These are phyloP conservation scores for Hymenoscyphus occultus DNA, from an alignment of 2,329 filamentous ascomycete genomes.

Conservation along the genomic window DNA sequence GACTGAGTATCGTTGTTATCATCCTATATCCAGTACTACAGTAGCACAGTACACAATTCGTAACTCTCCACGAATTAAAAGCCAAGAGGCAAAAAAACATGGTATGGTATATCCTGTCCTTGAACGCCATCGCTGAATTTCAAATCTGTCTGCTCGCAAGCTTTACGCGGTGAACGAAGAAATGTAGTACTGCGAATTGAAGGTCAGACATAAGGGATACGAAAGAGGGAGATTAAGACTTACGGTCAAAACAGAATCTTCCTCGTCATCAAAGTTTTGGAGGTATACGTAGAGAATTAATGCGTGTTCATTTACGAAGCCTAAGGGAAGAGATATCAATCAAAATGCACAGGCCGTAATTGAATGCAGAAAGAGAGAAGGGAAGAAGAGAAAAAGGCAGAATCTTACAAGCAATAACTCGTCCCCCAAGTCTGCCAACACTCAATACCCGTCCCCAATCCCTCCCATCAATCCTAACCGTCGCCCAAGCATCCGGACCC, in stretches of 20 bases:
- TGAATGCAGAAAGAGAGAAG: slow-evolving; percentile 18
- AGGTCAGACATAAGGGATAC: slow-evolving; percentile 15
- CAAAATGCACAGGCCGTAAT: not conserved
- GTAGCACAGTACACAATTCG: not conserved
- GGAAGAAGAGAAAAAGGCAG: slow-evolving; percentile 7
- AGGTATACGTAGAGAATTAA: slow-evolving; percentile 82
- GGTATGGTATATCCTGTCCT: slow-evolving; percentile 15
- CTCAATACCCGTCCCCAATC: slow-evolving; percentile 96
- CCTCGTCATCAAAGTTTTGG: slow-evolving; percentile 65
- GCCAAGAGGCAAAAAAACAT: not conserved
- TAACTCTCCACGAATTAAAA: not conserved
- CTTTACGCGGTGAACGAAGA: slow-evolving; percentile 49
- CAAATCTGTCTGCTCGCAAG: slow-evolving; percentile 8
- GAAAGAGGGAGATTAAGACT: slow-evolving; percentile 29
- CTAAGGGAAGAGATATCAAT: slow-evolving; percentile 34
- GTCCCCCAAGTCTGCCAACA: slow-evolving; percentile 82
- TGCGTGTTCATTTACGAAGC: slow-evolving; percentile 75
- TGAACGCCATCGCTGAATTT: slow-evolving; percentile 25
- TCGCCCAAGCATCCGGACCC: slow-evolving; percentile 85
- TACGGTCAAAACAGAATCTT: slow-evolving; percentile 75
- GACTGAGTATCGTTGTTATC: not conserved
- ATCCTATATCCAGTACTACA: not conserved
- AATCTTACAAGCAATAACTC: slow-evolving; percentile 81
- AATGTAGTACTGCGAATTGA: slow-evolving; percentile 50
- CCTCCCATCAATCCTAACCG: slow-evolving; percentile 83